phyloP scores from a whole-genome alignment of 345 rosid species.

The Murraya koenigii region DNA sequence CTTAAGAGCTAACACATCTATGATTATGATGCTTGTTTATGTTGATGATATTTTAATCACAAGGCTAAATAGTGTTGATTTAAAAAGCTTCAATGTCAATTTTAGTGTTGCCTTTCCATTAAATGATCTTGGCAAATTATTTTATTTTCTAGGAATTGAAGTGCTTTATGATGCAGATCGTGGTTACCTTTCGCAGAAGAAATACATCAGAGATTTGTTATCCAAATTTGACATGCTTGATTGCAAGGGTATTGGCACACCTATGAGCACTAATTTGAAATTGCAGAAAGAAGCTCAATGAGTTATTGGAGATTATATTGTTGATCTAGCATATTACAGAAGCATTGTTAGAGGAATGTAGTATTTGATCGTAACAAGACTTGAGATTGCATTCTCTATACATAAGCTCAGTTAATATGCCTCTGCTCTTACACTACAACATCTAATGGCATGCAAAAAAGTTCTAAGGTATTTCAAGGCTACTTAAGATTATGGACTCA shows the following conservation, averaged over 20 bases:
- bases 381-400: not conserved
- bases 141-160: no score
- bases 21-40: no score
- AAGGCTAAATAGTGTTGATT: no score
- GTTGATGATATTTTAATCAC: no score
- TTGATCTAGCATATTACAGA: accelerated
- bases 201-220: no score
- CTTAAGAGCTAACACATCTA: no score
- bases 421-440: not conserved
- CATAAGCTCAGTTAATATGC: not conserved
- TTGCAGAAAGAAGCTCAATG: no score
- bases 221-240: not conserved
- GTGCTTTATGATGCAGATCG: no score
- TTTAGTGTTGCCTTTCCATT: no score
- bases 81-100: not conserved
- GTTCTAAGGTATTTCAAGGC: not conserved
- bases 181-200: no score
- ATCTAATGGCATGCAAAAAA: not conserved
- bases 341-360: not conserved
- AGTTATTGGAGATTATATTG: accelerated
- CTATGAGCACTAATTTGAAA: no score
- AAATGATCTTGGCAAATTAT: no score
- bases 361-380: not conserved
- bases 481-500: accelerated
- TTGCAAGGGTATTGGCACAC: not conserved